Evolutionary conservation across 1,284 basidiomycete genomes (phyloP).

Genomic region (Coriolopsis trogii): DNA sequence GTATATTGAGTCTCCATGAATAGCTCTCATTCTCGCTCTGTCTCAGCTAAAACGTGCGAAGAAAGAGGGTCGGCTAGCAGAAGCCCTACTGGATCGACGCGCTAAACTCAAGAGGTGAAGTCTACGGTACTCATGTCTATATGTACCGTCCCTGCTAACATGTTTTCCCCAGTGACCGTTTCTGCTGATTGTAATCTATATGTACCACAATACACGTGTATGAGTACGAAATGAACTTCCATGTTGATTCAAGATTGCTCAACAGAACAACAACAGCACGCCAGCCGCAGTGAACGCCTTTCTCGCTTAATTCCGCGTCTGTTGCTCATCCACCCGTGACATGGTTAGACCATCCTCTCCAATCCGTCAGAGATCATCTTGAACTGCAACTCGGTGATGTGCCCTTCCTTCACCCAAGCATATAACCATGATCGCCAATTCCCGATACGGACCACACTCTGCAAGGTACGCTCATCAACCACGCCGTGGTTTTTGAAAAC

Average conservation of each 20-base stretch:
- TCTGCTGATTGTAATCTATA: slow-evolving; percentile 12
- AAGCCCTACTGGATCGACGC: slow-evolving; percentile 87
- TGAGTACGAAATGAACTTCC: not conserved
- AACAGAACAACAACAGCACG: not conserved
- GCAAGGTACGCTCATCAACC: not conserved
- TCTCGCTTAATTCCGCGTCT: not conserved
- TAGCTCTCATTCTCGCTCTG: not conserved
- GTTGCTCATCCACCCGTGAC: not conserved
- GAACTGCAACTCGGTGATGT: slow-evolving; percentile 19
- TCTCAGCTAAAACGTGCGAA: slow-evolving; percentile 81
- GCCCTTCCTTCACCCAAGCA: slow-evolving; percentile 15
- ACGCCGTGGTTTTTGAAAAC: slow-evolving; percentile 10
- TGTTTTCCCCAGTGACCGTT: slow-evolving; percentile 20
- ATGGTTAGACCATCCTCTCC: not conserved
- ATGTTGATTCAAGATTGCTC: not conserved
- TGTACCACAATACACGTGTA: no score
- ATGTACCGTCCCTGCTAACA: not conserved
- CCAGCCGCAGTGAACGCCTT: not conserved
- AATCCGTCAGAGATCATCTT: slow-evolving; percentile 15
- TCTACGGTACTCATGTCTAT: not conserved
- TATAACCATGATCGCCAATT: slow-evolving; percentile 16
- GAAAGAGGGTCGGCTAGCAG: slow-evolving; percentile 87
- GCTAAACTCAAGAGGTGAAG: slow-evolving; percentile 90
- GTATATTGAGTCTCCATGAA: not conserved
- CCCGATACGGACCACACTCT: slow-evolving; percentile 5